A percentile compares a stretch with the other conserved stretches of the same genome.
phyloP scores from a whole-genome alignment of 2,329 filamentous ascomycete genomes.

The Thielaviopsis ethacetica region DNA sequence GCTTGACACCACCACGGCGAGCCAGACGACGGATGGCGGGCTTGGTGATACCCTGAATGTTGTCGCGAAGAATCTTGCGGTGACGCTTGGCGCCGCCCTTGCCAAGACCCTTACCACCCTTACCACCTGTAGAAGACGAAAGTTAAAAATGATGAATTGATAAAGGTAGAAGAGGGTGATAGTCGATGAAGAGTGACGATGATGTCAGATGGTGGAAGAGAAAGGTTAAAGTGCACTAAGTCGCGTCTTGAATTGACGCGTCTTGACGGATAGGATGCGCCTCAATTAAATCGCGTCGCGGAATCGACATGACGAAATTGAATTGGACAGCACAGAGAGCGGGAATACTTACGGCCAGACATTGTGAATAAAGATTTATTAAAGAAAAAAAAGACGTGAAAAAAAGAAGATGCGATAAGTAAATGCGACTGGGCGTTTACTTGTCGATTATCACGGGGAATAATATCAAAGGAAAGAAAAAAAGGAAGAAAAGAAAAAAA shows the following conservation, averaged over 20 bases:
- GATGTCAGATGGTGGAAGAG: neutral
- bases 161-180: neutral
- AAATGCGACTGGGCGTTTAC: neutral
- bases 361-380: slow-evolving; percentile 6
- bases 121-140: slow-evolving; percentile 46
- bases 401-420: neutral
- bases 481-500: slow-evolving; percentile 3
- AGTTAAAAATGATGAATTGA: neutral
- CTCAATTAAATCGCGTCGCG: slow-evolving; percentile 3
- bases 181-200: neutral
- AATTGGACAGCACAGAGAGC: neutral
- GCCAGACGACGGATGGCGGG: slow-evolving; percentile 96
- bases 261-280: slow-evolving; percentile 45
- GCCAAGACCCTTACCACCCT: slow-evolving; percentile 94
- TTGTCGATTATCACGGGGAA: neutral
- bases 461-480: neutral
- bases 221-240: slow-evolving; percentile 21
- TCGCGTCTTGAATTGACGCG: slow-evolving; percentile 98
- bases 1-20: slow-evolving; percentile 98
- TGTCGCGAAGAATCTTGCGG: slow-evolving; percentile 98
- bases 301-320: neutral
- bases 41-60: slow-evolving; percentile 99
- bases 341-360: slow-evolving; percentile 15
- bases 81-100: slow-evolving; percentile 98
- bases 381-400: neutral